These are phyloP conservation scores for Ogataea hybrid DNA, from an alignment of 1,139 yeast species.

Conservation along the genomic window DNA sequence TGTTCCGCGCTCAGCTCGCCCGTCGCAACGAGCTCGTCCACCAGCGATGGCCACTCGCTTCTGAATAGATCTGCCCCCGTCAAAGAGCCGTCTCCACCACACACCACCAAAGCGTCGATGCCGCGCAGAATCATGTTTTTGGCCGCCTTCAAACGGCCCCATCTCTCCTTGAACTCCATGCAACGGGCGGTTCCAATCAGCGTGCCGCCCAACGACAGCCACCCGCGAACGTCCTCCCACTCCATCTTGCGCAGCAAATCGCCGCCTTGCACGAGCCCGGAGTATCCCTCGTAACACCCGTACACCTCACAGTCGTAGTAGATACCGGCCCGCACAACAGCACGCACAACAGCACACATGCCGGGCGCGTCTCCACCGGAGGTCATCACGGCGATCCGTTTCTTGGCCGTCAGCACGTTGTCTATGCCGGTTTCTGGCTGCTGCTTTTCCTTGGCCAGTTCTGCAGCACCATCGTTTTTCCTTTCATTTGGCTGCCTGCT, in stretches of 20 bases:
- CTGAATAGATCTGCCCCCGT: constrained; percentile 97
- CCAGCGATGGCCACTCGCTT: constrained; percentile 87
- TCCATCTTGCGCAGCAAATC: constrained; percentile 68
- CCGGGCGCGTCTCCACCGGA: constrained; percentile 99
- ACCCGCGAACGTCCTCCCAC: constrained; percentile 95
- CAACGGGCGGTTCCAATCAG: constrained; percentile 96
- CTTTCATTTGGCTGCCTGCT: constrained; percentile 25
- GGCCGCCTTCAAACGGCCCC: constrained; percentile 80
- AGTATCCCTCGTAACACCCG: constrained; percentile 93
- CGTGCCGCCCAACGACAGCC: constrained; percentile 90
- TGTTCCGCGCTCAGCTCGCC: constrained; percentile 56
- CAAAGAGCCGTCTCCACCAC: constrained; percentile 98
- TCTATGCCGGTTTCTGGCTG: not conserved
- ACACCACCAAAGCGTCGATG: constrained; percentile 92
- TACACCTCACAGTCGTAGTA: constrained; percentile 90
- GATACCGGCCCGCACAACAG: constrained; percentile 90
- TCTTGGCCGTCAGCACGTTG: constrained; percentile 12
- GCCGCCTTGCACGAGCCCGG: constrained; percentile 89
- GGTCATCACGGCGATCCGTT: constrained; percentile 88
- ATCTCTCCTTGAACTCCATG: constrained; percentile 76
- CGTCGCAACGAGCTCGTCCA: constrained; percentile 61
- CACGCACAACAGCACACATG: constrained; percentile 94
- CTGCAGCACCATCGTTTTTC: constrained; percentile 7
- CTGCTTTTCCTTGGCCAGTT: constrained; percentile 8
- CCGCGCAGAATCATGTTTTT: constrained; percentile 83